Base-by-base conservation (phyloP, 352 stramenopile genomes). In the Globisporangium okanoganense region DNA sequence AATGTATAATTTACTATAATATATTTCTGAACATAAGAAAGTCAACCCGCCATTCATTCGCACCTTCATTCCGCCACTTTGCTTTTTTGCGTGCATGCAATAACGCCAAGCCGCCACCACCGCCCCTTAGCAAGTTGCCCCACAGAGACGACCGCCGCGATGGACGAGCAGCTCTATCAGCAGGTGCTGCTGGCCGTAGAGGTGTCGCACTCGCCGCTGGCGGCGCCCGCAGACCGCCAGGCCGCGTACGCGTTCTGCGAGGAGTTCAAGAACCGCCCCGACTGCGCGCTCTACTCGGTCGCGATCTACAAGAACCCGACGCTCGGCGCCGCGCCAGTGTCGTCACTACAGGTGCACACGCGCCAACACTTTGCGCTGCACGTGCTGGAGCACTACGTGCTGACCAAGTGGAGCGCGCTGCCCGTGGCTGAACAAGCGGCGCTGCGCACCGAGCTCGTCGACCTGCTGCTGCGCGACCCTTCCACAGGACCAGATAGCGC, bases 281-380 rank as follows among this genome's bases (percentile, higher is more conserved):
- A 93, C 67, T 93, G 81, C 62, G 81, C 79, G 35, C 24, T 80
- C 50, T 93, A 93, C 66, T 76, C 84, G 20, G 72, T 88, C n/a
- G 72, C 77, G n/a, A 73, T 91, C 54, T 91, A 81, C 65, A 83
- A 80, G 33, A 82, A 82, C 49, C 76, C 81, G 35, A 65, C 54
- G 2, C 62, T 64, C 10, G 57, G 62, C 16, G 57, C 50, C 9
- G 25, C 58, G 13, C 36, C 61, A 25, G 24, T 62, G 3, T 58
- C 69, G 36, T 44, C 60, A 20, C 38, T 86, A 25, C 71, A 85
- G 59, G 58, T 73, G 20, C 69, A 78, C 57, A 85, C 68, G 22
- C 76, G 81, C 38, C 84, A 84, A 53, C 84, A 93, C 66, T 93
- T 93, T 72, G 81, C 84, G 51, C 67, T 93, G 31, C 84, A 93